A percentile compares a stretch with the other conserved stretches of the same genome.
phyloP scores from a whole-genome alignment of 2,329 filamentous ascomycete species.

The Exophiala calicioides region DNA sequence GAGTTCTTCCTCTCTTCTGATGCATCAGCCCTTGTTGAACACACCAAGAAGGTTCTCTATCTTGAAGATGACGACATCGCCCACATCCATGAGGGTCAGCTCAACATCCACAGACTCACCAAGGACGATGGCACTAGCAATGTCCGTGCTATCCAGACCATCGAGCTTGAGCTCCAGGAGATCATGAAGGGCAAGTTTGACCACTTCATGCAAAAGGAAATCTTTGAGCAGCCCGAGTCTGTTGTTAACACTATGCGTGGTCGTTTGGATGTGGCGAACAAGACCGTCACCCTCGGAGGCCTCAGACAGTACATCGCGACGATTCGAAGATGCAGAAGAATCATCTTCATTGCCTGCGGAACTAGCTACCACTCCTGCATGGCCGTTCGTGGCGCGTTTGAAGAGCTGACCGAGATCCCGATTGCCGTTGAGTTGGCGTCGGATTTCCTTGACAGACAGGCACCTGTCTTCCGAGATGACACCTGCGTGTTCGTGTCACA shows the following conservation, averaged over 20 bases:
- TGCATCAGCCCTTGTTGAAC: slow-evolving; percentile 96
- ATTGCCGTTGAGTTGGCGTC: slow-evolving; percentile 96
- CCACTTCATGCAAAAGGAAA: slow-evolving; percentile 99
- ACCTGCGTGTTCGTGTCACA: slow-evolving; percentile 99
- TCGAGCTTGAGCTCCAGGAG: slow-evolving; percentile 98
- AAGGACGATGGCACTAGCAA: slow-evolving; percentile 97
- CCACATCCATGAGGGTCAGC: slow-evolving; percentile 96
- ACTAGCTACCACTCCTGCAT: slow-evolving; percentile 99
- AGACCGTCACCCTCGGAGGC: slow-evolving; percentile 92
- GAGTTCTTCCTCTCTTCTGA: slow-evolving; percentile 99
- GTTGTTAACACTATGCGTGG: slow-evolving; percentile 99
- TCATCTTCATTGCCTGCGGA: slow-evolving; percentile 99
- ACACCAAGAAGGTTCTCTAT: slow-evolving; percentile 99
- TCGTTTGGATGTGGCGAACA: slow-evolving; percentile 89
- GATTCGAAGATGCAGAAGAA: slow-evolving; percentile 91
- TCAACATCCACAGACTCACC: slow-evolving; percentile 97
- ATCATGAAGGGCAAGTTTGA: slow-evolving; percentile 99
- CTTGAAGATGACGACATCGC: slow-evolving; percentile 99
- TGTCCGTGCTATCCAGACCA: slow-evolving; percentile 95
- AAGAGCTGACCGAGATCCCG: slow-evolving; percentile 96
- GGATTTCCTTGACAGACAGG: slow-evolving; percentile 95
- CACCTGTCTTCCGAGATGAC: slow-evolving; percentile 98
- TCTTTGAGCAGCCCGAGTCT: slow-evolving; percentile 99
- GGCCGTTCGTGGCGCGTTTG: slow-evolving; percentile 96
- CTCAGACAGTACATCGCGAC: slow-evolving; percentile 94